phyloP scores from a whole-genome alignment of 805 yeast species.

The Candida suzukii region DNA sequence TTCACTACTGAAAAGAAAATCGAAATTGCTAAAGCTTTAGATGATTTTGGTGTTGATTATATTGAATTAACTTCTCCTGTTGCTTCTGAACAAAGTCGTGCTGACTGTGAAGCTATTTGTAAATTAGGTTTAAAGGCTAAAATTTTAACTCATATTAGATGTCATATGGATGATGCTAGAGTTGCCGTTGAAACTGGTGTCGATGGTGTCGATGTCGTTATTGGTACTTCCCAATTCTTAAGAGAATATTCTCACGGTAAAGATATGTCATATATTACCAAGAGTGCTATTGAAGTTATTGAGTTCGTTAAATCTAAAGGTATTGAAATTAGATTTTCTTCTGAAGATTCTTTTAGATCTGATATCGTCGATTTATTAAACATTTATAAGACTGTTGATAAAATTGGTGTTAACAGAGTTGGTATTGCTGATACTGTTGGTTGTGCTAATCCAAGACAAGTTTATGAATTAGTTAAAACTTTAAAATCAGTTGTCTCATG shows the following conservation, averaged over 20 bases:
- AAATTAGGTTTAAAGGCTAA: slow-evolving; percentile 94
- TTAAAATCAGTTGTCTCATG: slow-evolving; percentile 89
- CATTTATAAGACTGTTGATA: slow-evolving; percentile 93
- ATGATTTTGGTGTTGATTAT: slow-evolving; percentile 97
- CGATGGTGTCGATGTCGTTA: slow-evolving; percentile 97
- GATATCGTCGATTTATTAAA: slow-evolving; percentile 92
- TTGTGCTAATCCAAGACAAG: slow-evolving; percentile 98
- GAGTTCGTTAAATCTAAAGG: slow-evolving; percentile 96
- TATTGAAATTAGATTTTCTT: slow-evolving; percentile 92
- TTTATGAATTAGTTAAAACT: slow-evolving; percentile 91
- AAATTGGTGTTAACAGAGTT: slow-evolving; percentile 96
- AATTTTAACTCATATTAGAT: slow-evolving; percentile 92
- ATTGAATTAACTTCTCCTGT: slow-evolving; percentile 97
- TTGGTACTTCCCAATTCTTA: slow-evolving; percentile 93
- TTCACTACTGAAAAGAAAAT: slow-evolving; percentile 91
- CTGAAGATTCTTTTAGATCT: slow-evolving; percentile 96
- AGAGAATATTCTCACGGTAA: slow-evolving; percentile 96
- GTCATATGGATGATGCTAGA: slow-evolving; percentile 98
- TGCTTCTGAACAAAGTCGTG: slow-evolving; percentile 89
- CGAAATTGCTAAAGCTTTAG: slow-evolving; percentile 94
- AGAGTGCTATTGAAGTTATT: slow-evolving; percentile 92
- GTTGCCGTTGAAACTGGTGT: slow-evolving; percentile 98
- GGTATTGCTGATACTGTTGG: slow-evolving; percentile 99
- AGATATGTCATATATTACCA: slow-evolving; percentile 96
- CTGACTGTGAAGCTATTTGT: slow-evolving; percentile 97